Evolutionary conservation across 257 asterid species (phyloP).

Genomic region (Thymus mandschuricus): DNA sequence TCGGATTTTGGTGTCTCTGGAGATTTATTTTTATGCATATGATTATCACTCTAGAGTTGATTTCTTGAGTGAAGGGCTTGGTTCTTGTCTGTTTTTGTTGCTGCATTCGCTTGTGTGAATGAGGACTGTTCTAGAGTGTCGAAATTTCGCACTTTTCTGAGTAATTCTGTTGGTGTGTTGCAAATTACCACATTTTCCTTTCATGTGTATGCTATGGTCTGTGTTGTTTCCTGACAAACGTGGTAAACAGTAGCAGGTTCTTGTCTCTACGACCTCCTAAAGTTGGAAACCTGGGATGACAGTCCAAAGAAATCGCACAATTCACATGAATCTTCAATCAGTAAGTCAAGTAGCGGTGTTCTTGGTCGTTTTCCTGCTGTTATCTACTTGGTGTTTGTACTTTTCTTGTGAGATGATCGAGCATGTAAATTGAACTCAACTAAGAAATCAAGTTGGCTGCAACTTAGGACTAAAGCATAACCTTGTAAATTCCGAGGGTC

Average conservation of each 20-base stretch:
- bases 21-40: too few relatives aligned
- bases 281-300: constrained; percentile 52
- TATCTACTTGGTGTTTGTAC: background rate
- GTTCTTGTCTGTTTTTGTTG: background rate
- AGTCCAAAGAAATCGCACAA: constrained; percentile 24
- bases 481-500: too few relatives aligned
- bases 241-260: constrained; percentile 45
- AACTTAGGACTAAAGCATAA: background rate
- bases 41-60: too few relatives aligned
- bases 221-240: background rate
- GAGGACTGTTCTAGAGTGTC: constrained; percentile 1
- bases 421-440: too few relatives aligned
- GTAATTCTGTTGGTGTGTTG: background rate
- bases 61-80: too few relatives aligned
- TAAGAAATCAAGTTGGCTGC: background rate
- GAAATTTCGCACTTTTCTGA: background rate
- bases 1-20: too few relatives aligned
- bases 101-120: background rate
- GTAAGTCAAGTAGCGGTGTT: constrained; percentile 39
- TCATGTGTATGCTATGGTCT: background rate
- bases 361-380: background rate
- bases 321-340: constrained; percentile 32
- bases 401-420: background rate
- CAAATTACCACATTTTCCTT: background rate
- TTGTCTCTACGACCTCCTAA: constrained; percentile 62